Conservation (phyloP, 2,329 filamentous ascomycete species). For the Nemania abortiva region DNA sequence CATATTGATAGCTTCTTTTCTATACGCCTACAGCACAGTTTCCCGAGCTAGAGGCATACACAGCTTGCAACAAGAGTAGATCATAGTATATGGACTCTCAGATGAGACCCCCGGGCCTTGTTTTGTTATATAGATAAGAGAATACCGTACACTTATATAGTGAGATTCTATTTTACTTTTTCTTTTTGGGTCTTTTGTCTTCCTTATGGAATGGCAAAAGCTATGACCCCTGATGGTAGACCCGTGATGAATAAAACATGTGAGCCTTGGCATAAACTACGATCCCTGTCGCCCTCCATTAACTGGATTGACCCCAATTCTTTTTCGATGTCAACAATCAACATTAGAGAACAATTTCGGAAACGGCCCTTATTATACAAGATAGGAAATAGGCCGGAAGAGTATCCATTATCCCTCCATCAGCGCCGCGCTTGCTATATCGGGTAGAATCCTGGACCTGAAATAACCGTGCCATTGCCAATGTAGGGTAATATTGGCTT, state of each 20-base stretch:
- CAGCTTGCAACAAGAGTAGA: too few relatives aligned
- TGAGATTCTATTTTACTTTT: too few relatives aligned
- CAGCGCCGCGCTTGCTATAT: neutral
- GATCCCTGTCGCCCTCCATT: neutral
- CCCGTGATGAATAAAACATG: neutral
- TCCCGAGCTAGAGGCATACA: too few relatives aligned
- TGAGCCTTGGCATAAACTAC: neutral
- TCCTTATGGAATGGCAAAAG: too few relatives aligned
- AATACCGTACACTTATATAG: too few relatives aligned
- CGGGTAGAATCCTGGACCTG: conserved; percentile 7
- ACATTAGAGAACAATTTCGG: conserved; percentile 10
- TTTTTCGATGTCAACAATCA: neutral
- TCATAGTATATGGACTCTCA: too few relatives aligned
- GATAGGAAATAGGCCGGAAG: conserved; percentile 14
- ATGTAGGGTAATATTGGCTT: conserved; percentile 22
- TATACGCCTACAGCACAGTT: neutral
- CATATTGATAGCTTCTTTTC: neutral
- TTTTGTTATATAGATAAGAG: too few relatives aligned
- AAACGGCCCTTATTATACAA: conserved; percentile 15
- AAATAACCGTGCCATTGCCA: conserved; percentile 23
- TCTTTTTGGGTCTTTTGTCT: too few relatives aligned
- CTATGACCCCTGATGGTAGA: too few relatives aligned
- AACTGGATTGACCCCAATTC: neutral
- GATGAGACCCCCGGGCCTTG: too few relatives aligned
- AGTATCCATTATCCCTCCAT: neutral